phyloP scores from a whole-genome alignment of 768 basidiomycete genomes.

The Dentipellis fragilis region DNA sequence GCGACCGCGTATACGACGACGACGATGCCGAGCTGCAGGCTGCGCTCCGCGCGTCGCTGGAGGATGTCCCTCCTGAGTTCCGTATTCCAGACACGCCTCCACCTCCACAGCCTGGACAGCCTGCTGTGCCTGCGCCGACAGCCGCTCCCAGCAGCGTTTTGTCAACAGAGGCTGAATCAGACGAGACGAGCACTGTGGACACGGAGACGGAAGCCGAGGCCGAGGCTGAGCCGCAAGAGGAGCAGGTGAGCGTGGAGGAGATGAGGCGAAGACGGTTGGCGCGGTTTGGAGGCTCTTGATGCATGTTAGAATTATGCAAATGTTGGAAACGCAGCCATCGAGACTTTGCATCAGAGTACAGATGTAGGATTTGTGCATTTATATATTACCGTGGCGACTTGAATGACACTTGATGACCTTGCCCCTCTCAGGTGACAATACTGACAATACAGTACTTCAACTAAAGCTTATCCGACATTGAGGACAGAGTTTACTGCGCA shows the following conservation, averaged over 20 bases:
- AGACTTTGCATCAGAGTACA: background rate
- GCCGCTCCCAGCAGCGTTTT: background rate
- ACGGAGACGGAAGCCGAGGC: constrained; percentile 5
- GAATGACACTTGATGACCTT: no score
- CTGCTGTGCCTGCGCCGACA: constrained; percentile 1
- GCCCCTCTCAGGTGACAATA: no score
- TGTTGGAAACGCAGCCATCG: no score
- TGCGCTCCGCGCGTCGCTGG: constrained; percentile 75
- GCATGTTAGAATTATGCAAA: no score
- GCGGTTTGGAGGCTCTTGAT: constrained; percentile 18
- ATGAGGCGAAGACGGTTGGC: constrained; percentile 22
- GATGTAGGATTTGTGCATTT: background rate
- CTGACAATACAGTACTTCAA: no score
- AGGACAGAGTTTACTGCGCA: no score
- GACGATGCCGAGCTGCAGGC: constrained; percentile 85
- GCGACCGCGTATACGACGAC: constrained; percentile 61
- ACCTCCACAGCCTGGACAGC: constrained; percentile 13
- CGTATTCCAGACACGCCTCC: constrained; percentile 20
- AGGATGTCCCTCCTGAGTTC: constrained; percentile 47
- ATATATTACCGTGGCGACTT: background rate
- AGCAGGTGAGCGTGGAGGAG: constrained; percentile 18
- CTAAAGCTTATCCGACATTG: no score
- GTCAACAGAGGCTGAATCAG: background rate
- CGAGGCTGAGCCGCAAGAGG: background rate
- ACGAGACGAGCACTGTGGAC: constrained; percentile 5